Base-by-base conservation (phyloP, 441 rosid species). In the Aleurites moluccanus region DNA sequence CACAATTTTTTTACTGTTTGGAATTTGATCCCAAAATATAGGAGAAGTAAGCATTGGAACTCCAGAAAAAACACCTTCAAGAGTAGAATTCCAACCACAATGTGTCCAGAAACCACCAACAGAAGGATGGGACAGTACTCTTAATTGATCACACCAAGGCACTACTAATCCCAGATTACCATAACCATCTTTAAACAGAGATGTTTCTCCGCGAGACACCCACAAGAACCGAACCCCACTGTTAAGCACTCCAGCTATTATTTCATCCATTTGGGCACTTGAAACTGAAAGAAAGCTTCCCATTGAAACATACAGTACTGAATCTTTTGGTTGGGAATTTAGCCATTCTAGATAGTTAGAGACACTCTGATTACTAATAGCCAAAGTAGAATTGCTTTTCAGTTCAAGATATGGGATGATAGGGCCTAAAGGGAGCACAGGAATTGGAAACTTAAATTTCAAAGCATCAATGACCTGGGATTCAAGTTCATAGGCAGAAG, bases 101-200 rank as follows among this genome's bases (percentile, higher is more conserved):
- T 89, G 96, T 3, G 87, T 76, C 91, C 86, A 88, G 63, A 90
- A 86, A 8, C 93, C 91, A 2, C 91, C 95, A 1, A 87, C 49
- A 0, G 87, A 77, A 61, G 72, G 47, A 59, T 89, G 89, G 2
- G 73, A 67, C 28, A 89, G 6, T 71, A 85, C 88, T 3, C 78
- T 83, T 45, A 89, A 70, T 69, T 89, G 96, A 62, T 88, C 87
- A 10, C 93, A 88, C 93, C 88, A 91, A 13, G 89, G 75, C 69
- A 91, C 84, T 9, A 84, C 83, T 0, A 84, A 20, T 28, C 91
- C 87, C 77, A 0, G 67, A 14, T 69, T 73, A 33, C 77, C 66
- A 1, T 71, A 75, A 15, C 67, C 72, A 28, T 63, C 76, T 40
- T 42, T 33, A 21, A 75, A 38, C 63, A 27, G 3, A 16, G 49